Evolutionary conservation across 2,329 filamentous ascomycete genomes (phyloP), one percentile per base, ranked within the genome.

Genomic region (Penicillium sclerotigenum): DNA sequence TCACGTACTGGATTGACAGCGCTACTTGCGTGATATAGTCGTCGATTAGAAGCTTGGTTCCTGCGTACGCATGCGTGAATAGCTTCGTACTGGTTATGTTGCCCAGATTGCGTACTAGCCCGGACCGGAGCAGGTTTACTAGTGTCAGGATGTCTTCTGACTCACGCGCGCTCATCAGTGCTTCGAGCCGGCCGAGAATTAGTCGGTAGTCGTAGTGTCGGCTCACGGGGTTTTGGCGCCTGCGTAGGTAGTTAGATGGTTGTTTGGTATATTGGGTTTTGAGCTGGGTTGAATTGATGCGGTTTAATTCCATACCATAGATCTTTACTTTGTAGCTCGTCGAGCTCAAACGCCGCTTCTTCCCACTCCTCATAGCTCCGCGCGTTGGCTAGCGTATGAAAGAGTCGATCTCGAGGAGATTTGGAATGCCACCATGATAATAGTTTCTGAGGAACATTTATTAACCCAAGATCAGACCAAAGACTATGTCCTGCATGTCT

Each of bases 31-130:
- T 86, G 59, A 96, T 87, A 69, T 97, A 97, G 72, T 95, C 89
- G 69, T 96, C 91, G 59, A 97, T 95, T 46, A 96, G 77, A 51
- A 89, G 83, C 71, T 97, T 97, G 1, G 92, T 96, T 16, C 92
- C 92, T 1, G 89, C 88, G 69, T 94, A 94, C 13, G 90, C 88
- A 56, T 87, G 83, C 66, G 92, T 92, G 76, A 91, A 97, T 1
- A 97, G 79, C 60, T 86, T 86, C 2, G 90, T 85, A 1, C 87
- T 84, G 1, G 90, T 90, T 65, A 97, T 95, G 70, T 96, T 95
- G 56, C 91, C 92, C n/a, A 96, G 79, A 67, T 97, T 96, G 34
- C 92, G 86, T 29, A 96, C 79, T 34, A 85, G 74, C 11, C 83
- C 91, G 14, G 90, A 91, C 26, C 91, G 87, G 37, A 96, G 80